phyloP scores from a whole-genome alignment of 164 flowering plant species.

The Umbilicus rupestris region DNA sequence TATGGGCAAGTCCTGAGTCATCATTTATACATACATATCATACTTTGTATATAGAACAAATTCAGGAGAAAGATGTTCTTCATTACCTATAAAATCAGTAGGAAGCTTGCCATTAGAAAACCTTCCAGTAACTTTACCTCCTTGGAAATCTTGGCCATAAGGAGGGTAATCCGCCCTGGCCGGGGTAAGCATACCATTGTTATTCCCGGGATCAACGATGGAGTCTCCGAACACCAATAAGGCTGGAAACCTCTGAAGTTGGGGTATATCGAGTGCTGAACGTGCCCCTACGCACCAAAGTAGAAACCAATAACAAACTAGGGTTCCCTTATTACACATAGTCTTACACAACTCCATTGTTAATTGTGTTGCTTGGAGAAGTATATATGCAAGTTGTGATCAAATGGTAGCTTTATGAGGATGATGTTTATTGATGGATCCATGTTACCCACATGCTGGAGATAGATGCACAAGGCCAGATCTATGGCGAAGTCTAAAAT shows the following conservation, averaged over 20 bases:
- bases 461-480: too few species aligned
- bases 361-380: background rate
- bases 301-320: background rate
- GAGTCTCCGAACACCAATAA: conserved; percentile 38
- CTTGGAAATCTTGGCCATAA: conserved; percentile 40
- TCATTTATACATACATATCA: too few species aligned
- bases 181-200: conserved; percentile 25
- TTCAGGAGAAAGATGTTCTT: background rate
- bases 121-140: conserved; percentile 34
- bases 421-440: too few species aligned
- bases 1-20: too few species aligned
- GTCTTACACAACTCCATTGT: background rate
- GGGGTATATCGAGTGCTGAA: conserved; percentile 5
- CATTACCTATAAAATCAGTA: conserved; percentile 37
- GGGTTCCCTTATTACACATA: background rate
- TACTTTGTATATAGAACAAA: too few species aligned
- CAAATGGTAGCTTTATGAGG: too few species aligned
- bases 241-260: conserved; percentile 23
- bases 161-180: conserved; percentile 40
- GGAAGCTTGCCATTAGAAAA: conserved; percentile 43
- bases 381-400: background rate
- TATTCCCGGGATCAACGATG: conserved; percentile 41
- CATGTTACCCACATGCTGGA: too few species aligned
- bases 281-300: background rate
- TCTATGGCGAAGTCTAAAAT: too few species aligned